A percentile compares a stretch with the other conserved stretches of the same genome.
Conservation (phyloP, 2,329 filamentous ascomycete genomes). For the Parafenestella ontariensis region DNA sequence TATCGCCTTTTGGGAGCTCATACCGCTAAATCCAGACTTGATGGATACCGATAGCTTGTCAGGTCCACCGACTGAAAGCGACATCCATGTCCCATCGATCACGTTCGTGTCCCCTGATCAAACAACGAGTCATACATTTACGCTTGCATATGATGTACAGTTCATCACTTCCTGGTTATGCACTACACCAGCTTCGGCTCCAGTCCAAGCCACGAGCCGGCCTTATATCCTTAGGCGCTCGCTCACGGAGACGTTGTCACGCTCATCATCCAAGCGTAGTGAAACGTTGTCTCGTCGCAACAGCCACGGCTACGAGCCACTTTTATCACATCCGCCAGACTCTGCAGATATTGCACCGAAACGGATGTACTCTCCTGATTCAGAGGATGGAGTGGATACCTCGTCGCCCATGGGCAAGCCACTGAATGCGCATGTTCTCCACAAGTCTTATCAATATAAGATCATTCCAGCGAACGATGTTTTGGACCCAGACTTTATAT, state of each 20-base stretch:
- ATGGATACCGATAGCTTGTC: slow-evolving; percentile 31
- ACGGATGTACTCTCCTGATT: slow-evolving; percentile 28
- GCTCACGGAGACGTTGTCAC: slow-evolving; percentile 31
- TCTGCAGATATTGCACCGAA: slow-evolving; percentile 35
- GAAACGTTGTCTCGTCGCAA: slow-evolving; percentile 37
- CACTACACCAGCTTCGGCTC: slow-evolving; percentile 48
- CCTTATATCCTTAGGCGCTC: slow-evolving; percentile 35
- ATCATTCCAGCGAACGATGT: slow-evolving; percentile 45
- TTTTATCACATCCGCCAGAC: slow-evolving; percentile 44
- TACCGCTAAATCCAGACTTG: slow-evolving; percentile 27
- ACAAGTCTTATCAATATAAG: slow-evolving; percentile 47
- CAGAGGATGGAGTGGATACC: slow-evolving; percentile 18
- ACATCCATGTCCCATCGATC: slow-evolving; percentile 38
- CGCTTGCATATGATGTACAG: slow-evolving; percentile 59
- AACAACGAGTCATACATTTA: slow-evolving; percentile 25
- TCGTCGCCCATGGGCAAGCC: slow-evolving; percentile 21
- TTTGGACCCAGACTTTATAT: slow-evolving; percentile 32
- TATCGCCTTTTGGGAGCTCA: slow-evolving; percentile 40
- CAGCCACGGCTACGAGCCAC: slow-evolving; percentile 45
- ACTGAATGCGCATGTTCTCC: slow-evolving; percentile 50
- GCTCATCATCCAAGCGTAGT: slow-evolving; percentile 44
- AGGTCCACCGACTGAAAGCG: slow-evolving; percentile 22
- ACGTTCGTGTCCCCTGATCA: slow-evolving; percentile 40
- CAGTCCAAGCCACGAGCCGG: slow-evolving; percentile 18
- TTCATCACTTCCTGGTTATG: slow-evolving; percentile 65